Base-by-base conservation (phyloP, 2,329 filamentous ascomycete species). In the Aspergillus fumigatus region DNA sequence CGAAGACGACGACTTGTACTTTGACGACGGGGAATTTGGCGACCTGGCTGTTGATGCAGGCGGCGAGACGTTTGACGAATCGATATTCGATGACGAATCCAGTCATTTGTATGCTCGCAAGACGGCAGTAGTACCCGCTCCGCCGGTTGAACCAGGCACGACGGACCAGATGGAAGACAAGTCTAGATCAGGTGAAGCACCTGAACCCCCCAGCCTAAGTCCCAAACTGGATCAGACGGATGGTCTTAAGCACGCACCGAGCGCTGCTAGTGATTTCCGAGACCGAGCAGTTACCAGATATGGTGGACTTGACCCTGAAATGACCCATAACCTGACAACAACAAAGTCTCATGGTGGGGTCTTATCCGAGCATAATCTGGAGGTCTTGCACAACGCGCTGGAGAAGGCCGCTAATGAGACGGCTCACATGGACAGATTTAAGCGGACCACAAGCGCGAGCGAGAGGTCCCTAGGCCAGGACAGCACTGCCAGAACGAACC, bases 341-440 rank as follows among this genome's bases (percentile, higher is more conserved):
- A 64, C 67, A 2, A 66, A 72, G 23, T 59, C 65, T 11, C 66
- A 70, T 50, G 67, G 67, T 25, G 70, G 69, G 48, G 70, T 77
- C 40, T 67, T 82, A 40, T 82, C 81, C 25, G 79, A 83, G 65
- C 78, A 81, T 38, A 85, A 82, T 55, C 76, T 89, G 21, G 85
- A 85, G 45, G 88, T 85, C 1, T 93, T 97, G 66, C 92, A 96
- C 68, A 88, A 88, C 52, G 91, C 92, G 1, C 80, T 97, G 4
- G 91, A 90, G 1, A 87, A 89, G 49, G 93, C 92, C 6, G 88
- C 91, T 9, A 87, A 88, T 59, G 82, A 88, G 68, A 91, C 92
- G 5, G 88, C 86, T 23, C 85, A 85, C 1, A 87, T 87, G 40
- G 90, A 90, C 2, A 87, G 89, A 55, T 93, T 96, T 64, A 79